Evolutionary conservation across 805 yeast genomes (phyloP).

Genomic region (Saturnispora sekii): DNA sequence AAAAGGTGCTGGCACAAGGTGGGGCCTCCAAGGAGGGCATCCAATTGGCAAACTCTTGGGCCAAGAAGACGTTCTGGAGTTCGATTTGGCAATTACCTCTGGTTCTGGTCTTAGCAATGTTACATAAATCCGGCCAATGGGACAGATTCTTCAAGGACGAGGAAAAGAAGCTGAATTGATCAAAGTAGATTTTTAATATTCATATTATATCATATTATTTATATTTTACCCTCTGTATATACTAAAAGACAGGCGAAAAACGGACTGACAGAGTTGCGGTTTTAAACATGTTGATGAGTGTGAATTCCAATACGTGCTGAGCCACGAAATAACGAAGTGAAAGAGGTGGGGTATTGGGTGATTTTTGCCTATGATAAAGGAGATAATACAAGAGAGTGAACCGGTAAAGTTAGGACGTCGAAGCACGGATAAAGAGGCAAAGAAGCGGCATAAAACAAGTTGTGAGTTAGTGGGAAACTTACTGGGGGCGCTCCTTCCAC

Average conservation of each 20-base stretch:
- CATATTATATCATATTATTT: neutral
- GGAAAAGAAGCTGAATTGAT: conserved; percentile 10
- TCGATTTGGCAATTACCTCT: conserved; percentile 92
- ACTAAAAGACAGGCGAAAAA: neutral
- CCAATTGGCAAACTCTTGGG: conserved; percentile 53
- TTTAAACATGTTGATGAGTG: too few species aligned
- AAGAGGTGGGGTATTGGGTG: too few species aligned
- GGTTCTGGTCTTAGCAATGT: conserved; percentile 79
- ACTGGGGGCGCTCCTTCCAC: too few species aligned
- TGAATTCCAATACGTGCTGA: too few species aligned
- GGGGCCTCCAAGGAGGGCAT: conserved; percentile 48
- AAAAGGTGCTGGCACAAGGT: conserved; percentile 24
- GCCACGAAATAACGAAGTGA: too few species aligned
- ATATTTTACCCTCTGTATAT: neutral
- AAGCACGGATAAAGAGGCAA: too few species aligned
- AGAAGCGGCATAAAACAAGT: too few species aligned
- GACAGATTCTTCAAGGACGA: conserved; percentile 44
- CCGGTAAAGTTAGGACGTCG: too few species aligned
- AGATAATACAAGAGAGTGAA: too few species aligned
- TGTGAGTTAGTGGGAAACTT: too few species aligned
- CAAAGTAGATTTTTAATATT: neutral
- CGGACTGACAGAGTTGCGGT: too few species aligned
- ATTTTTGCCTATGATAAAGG: too few species aligned
- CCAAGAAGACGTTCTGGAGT: conserved; percentile 85
- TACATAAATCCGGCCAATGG: conserved; percentile 95